Percentiles rank a stretch among this genome's conserved stretches.
Evolutionary conservation across 2,329 filamentous ascomycete species (phyloP).

Genomic region (Fusarium sp.): DNA sequence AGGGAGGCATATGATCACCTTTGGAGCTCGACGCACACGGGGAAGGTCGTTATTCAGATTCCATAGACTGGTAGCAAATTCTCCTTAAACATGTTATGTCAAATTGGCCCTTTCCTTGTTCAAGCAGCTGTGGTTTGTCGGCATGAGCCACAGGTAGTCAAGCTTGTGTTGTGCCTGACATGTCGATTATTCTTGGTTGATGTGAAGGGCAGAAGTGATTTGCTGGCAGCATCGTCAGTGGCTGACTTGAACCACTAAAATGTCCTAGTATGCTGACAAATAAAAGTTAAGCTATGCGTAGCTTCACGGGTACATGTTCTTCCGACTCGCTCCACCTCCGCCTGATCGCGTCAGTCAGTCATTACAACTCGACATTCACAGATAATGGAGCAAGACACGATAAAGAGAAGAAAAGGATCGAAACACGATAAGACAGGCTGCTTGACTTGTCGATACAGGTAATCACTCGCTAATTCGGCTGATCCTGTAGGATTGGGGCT

Average conservation of each 20-base stretch:
- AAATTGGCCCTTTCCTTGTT: too few relatives aligned
- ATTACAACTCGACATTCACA: not conserved
- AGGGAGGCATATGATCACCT: constrained; percentile 24
- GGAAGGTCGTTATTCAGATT: constrained; percentile 26
- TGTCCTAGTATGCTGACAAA: too few relatives aligned
- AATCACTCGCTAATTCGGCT: not conserved
- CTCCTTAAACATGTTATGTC: too few relatives aligned
- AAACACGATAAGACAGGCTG: constrained; percentile 6
- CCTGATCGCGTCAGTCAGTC: not conserved
- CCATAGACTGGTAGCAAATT: not conserved
- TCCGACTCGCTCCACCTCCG: not conserved
- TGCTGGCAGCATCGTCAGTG: too few relatives aligned
- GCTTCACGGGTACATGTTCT: not conserved
- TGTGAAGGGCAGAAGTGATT: too few relatives aligned
- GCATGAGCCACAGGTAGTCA: too few relatives aligned
- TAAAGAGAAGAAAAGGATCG: not conserved
- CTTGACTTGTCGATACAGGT: constrained; percentile 3
- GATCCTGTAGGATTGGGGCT: not conserved
- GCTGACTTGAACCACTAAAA: too few relatives aligned
- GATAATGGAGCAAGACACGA: not conserved
- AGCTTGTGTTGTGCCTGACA: too few relatives aligned
- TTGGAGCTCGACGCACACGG: constrained; percentile 30
- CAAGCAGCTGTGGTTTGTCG: too few relatives aligned
- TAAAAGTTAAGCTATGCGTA: too few relatives aligned
- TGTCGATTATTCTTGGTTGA: too few relatives aligned